Evolutionary conservation across 139 green algal species (phyloP).

Genomic region (Auxenochlorella protothecoides): DNA sequence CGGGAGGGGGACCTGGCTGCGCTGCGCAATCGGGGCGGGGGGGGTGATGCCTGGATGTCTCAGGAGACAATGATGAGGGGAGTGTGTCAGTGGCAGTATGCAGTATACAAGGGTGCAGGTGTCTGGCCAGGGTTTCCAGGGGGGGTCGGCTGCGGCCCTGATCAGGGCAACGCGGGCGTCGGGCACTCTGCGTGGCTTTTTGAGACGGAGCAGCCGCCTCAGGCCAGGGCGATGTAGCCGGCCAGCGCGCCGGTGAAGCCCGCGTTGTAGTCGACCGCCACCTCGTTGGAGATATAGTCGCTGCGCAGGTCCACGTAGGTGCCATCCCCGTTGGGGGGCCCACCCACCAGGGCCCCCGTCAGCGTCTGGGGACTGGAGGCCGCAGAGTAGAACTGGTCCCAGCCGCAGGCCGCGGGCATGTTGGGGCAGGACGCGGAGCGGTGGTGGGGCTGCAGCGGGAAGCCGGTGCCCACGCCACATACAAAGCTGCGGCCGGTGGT

Average conservation of each 20-base stretch:
- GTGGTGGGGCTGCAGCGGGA: constrained; percentile 27
- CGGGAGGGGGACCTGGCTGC: no score
- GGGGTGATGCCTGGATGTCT: no score
- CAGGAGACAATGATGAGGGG: no score
- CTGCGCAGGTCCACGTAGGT: constrained; percentile 20
- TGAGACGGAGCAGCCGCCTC: background rate
- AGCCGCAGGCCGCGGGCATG: constrained; percentile 6
- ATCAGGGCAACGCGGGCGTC: no score
- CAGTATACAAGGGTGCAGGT: no score
- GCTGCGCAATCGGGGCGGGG: no score
- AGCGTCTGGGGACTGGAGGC: constrained; percentile 29
- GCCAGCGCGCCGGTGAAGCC: constrained; percentile 21
- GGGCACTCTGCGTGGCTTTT: no score
- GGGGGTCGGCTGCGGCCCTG: no score
- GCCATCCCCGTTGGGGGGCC: constrained; percentile 11
- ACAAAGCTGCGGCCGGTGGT: constrained; percentile 18
- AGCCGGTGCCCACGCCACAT: constrained; percentile 20
- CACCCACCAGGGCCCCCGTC: constrained; percentile 30
- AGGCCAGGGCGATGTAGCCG: background rate
- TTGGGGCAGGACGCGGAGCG: constrained; percentile 20
- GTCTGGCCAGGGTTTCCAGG: no score
- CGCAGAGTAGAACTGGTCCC: background rate
- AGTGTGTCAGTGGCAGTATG: no score
- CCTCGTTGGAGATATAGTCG: constrained; percentile 33
- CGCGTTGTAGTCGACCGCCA: constrained; percentile 28